Evolutionary conservation across 805 yeast genomes (phyloP).

Genomic region (Myxozyma neotropica): DNA sequence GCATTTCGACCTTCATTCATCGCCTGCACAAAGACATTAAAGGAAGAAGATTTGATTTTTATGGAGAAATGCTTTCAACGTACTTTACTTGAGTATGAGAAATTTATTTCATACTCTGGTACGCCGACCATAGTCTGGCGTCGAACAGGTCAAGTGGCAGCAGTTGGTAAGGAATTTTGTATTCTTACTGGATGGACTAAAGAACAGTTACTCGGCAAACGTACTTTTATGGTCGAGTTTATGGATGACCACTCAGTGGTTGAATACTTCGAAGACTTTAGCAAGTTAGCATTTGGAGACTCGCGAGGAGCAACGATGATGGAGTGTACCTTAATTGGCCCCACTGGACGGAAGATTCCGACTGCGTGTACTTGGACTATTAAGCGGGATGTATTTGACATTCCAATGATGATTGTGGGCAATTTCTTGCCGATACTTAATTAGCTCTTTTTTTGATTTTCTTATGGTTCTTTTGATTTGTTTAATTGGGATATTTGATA

Average conservation of each 20-base stretch:
- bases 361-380: constrained; percentile 91
- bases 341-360: constrained; percentile 50
- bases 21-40: constrained; percentile 84
- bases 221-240: constrained; percentile 62
- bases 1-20: constrained; percentile 89
- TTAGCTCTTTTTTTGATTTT: constrained; percentile 10
- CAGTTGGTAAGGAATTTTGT: constrained; percentile 92
- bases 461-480: background rate
- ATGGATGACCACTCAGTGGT: constrained; percentile 86
- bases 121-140: constrained; percentile 97
- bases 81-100: constrained; percentile 84
- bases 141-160: constrained; percentile 91
- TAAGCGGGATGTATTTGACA: constrained; percentile 92
- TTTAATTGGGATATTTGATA: background rate
- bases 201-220: constrained; percentile 64
- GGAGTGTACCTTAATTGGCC: constrained; percentile 74
- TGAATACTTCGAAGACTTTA: constrained; percentile 83
- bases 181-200: constrained; percentile 87
- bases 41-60: constrained; percentile 88
- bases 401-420: constrained; percentile 96
- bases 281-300: constrained; percentile 86
- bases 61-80: constrained; percentile 97
- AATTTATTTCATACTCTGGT: constrained; percentile 79
- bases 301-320: constrained; percentile 87
- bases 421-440: constrained; percentile 77